Evolutionary conservation across 345 rosid species (phyloP), one percentile per base, ranked within the genome.

Genomic region (Triadica sebifera): DNA sequence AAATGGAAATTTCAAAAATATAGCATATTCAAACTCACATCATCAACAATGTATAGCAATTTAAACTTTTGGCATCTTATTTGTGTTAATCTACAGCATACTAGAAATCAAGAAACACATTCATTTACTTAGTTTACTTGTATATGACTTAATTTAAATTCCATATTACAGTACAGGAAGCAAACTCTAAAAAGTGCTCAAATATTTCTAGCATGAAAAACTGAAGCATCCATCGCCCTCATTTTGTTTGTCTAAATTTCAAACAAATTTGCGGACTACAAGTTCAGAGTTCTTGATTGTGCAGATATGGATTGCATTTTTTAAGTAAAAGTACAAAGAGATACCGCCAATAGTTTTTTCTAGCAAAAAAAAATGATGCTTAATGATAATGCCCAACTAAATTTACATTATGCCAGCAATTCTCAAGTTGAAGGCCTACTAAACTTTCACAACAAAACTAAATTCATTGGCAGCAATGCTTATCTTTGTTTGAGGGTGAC

Each of bases 321-420:
- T 19, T 20, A n/a, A 55, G 59, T 15, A 5, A 3, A 39, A 39
- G 43, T 6, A 39, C 43, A 39, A 53, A 19, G n/a, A 37, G 37
- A 25, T 60, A 29, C 3, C 3, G 16, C 65, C 29, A n/a, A 15
- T 38, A 60, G 29, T 8, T 60, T 3, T 38, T 19, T n/a, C n/a
- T 29, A 29, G 15, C 19, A n/a, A 29, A 60, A 60, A n/a, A 61
- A 16, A n/a, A n/a, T n/a, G n/a, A n/a, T n/a, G n/a, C n/a, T n/a
- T n/a, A n/a, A n/a, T n/a, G n/a, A n/a, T n/a, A 61, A 61, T 37
- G 20, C 45, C 16, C 12, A 15, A 3, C 38, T 65, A 46, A 20
- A 46, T 45, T 19, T 64, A 8, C 41, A 65, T 43, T 65, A 8
- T 43, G 69, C 69, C 69, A 65, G 17, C 56, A 66, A 46, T 53